Evolutionary conservation across 2,329 filamentous ascomycete species (phyloP).

Genomic region (Scedosporium boydii): DNA sequence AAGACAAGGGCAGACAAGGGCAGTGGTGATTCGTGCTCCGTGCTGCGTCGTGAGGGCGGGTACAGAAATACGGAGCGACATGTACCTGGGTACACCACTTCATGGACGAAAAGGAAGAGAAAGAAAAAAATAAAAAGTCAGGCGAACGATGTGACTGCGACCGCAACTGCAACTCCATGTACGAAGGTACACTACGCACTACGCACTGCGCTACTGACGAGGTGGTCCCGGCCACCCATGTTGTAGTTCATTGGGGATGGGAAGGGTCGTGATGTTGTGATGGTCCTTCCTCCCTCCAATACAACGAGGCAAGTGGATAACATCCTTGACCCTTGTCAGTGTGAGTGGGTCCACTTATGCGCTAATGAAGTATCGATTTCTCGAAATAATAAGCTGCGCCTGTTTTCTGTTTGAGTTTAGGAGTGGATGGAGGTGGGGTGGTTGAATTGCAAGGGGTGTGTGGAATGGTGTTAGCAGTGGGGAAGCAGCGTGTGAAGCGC

Average conservation of each 20-base stretch:
- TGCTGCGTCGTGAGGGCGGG: slow-evolving; percentile 1
- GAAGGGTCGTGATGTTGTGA: slow-evolving; percentile 3
- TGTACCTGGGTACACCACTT: not conserved
- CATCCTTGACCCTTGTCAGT: slow-evolving; percentile 6
- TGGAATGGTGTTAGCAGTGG: not conserved
- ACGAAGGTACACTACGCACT: no score
- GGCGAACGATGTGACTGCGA: not conserved
- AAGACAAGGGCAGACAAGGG: not conserved
- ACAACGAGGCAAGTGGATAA: not conserved
- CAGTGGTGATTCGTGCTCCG: not conserved
- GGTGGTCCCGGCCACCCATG: slow-evolving; percentile 6
- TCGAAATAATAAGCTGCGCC: slow-evolving; percentile 6
- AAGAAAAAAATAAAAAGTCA: not conserved
- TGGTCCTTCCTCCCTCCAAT: not conserved
- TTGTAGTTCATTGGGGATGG: slow-evolving; percentile 3
- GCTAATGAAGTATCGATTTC: slow-evolving; percentile 3
- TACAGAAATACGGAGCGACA: not conserved
- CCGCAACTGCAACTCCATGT: not conserved
- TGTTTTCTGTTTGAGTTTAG: slow-evolving; percentile 6
- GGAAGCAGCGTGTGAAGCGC: no score
- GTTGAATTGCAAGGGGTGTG: not conserved
- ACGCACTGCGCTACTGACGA: not conserved
- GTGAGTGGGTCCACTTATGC: slow-evolving; percentile 5
- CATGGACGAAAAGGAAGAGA: not conserved
- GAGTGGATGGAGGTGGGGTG: slow-evolving; percentile 3